Evolutionary conservation across 768 basidiomycete species (phyloP).

Genomic region (Sarcomyxa edulis): DNA sequence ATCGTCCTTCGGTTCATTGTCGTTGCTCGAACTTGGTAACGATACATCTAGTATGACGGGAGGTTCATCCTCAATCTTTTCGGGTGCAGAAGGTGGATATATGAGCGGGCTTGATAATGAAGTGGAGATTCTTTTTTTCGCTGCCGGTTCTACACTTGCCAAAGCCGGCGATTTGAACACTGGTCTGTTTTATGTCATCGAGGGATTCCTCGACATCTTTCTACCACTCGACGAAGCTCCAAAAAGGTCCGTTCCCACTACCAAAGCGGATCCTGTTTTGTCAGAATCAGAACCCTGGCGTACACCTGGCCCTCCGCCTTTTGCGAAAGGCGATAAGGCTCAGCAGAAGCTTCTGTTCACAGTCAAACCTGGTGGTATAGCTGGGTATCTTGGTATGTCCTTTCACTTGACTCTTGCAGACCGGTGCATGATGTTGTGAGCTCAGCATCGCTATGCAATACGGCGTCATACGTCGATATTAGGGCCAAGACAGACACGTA

Average conservation of each 20-base stretch:
- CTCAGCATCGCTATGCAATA: conserved; percentile 82
- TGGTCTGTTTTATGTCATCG: conserved; percentile 90
- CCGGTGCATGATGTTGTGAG: background rate
- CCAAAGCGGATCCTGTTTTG: conserved; percentile 9
- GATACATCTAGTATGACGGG: conserved; percentile 66
- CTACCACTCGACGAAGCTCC: conserved; percentile 46
- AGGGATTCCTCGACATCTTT: conserved; percentile 91
- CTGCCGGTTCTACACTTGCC: conserved; percentile 79
- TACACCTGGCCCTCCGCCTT: no score
- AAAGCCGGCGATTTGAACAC: conserved; percentile 88
- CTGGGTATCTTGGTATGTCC: conserved; percentile 83
- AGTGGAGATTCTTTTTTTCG: conserved; percentile 92
- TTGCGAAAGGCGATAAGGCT: conserved; percentile 25
- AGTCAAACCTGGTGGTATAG: conserved; percentile 95
- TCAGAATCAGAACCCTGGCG: conserved; percentile 32
- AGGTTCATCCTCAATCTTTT: conserved; percentile 44
- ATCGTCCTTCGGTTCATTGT: conserved; percentile 72
- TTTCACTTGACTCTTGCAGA: background rate
- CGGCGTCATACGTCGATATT: conserved; percentile 94
- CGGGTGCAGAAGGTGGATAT: conserved; percentile 44
- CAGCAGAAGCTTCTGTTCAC: conserved; percentile 80
- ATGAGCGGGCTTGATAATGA: conserved; percentile 91
- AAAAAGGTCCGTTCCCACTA: conserved; percentile 16
- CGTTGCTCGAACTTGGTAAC: conserved; percentile 66
- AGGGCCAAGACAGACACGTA: conserved; percentile 97